Evolutionary conservation across 1,284 basidiomycete species (phyloP), one percentile per base, ranked within the genome.

Genomic region (Grifola frondosa): DNA sequence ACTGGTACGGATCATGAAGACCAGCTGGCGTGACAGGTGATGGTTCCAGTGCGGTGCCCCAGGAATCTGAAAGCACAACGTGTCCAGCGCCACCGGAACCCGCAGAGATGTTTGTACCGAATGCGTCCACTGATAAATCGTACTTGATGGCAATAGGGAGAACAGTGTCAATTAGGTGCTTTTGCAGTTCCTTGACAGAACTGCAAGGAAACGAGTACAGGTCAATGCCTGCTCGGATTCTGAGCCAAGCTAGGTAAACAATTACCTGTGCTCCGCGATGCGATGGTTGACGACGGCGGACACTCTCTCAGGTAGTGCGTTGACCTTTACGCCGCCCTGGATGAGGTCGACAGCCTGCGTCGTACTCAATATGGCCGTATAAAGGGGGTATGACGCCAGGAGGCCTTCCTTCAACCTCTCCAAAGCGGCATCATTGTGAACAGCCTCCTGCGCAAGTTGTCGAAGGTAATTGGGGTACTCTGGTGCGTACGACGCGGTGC

Each of bases 281-380:
- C 73, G 68, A 49, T 75, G 76, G 53, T 84, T 82, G 41, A 84
- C 61, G 3, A 77, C 63, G 2, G 77, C 75, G 39, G 60, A 66
- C 1, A 69, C 75, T 16, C 65, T 64, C 59, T 82, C 81, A 0
- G 80, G 80, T 5, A 82, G 67, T 5, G 78, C 61, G 40, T 63
- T 63, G 38, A 72, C 68, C 64, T 88, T 88, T 30, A 85, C 78
- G 13, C 86, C 85, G 3, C 84, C 85, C 6, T 68, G 57, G 30
- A 88, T 73, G 6, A 88, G 60, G 55, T 86, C 84, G 28, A 81
- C 71, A 2, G 88, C 86, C 57, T 86, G 84, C 0, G 85, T 86
- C 3, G 84, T 90, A 23, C 74, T 69, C 13, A 83, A 64, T 17
- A 78, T 54, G 7, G 63, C 61, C 16, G 56, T 58, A 44, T 61